Percentiles rank a stretch among this genome's conserved stretches.
These are phyloP conservation scores for Fraxinus greggii DNA, from an alignment of 305 asterid species.

Conservation along the genomic window DNA sequence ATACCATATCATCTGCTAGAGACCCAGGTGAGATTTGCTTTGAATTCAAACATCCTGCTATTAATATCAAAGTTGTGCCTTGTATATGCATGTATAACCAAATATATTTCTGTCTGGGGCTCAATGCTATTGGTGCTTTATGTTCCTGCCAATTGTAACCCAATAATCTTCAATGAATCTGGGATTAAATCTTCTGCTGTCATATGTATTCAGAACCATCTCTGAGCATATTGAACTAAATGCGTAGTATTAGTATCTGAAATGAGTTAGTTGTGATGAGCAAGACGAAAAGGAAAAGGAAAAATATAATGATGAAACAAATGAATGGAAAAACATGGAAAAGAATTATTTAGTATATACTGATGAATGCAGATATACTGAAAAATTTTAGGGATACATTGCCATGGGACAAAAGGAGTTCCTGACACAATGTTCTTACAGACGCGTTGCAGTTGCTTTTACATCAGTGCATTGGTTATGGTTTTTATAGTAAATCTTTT, in stretches of 20 bases:
- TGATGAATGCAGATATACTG: not conserved
- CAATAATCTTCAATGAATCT: not conserved
- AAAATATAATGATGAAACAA: not conserved
- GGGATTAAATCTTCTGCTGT: not conserved
- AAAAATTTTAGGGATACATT: not conserved
- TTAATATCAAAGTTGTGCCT: conserved; percentile 10
- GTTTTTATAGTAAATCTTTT: not conserved
- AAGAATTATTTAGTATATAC: not conserved
- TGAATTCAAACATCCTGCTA: conserved; percentile 13
- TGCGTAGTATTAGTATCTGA: not conserved
- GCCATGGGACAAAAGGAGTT: not conserved
- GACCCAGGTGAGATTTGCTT: conserved; percentile 48
- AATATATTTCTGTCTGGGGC: not conserved
- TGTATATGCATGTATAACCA: not conserved
- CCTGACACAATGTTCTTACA: not conserved
- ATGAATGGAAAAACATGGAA: not conserved
- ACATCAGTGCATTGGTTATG: not conserved
- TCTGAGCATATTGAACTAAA: not conserved
- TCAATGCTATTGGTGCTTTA: not conserved
- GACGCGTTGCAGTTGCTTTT: not conserved
- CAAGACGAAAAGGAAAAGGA: not conserved
- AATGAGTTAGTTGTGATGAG: not conserved
- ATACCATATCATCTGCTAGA: conserved; percentile 78
- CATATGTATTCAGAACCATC: conserved; percentile 2
- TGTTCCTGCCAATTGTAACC: not conserved